These are phyloP conservation scores for Triadica sebifera DNA, from an alignment of 345 rosid genomes.

Conservation along the genomic window DNA sequence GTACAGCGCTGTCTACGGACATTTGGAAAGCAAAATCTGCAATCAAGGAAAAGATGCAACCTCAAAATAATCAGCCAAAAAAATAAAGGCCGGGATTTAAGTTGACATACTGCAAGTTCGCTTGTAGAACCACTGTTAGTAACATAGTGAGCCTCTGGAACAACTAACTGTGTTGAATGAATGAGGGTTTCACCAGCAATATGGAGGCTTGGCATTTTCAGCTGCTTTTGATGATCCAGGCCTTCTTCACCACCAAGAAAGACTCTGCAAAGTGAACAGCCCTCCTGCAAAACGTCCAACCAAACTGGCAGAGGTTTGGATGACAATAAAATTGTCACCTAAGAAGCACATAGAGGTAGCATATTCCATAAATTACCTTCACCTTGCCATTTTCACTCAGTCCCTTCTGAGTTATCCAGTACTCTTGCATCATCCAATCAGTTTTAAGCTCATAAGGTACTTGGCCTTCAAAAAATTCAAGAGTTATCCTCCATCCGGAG, in stretches of 20 bases:
- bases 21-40: neutral
- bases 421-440: slow-evolving; percentile 47
- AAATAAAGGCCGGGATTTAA: slow-evolving; percentile 11
- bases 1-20: neutral
- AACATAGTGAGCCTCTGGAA: neutral
- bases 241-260: slow-evolving; percentile 18
- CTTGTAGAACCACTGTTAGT: slow-evolving; percentile 23
- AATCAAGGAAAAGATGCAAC: neutral
- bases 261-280: slow-evolving; percentile 37
- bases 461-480: slow-evolving; percentile 36
- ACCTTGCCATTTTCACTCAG: slow-evolving; percentile 23
- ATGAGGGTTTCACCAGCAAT: neutral
- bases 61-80: slow-evolving; percentile 9
- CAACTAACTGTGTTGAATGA: neutral
- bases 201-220: neutral
- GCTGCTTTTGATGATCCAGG: slow-evolving; percentile 11
- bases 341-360: slow-evolving; percentile 1
- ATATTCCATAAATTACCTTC: slow-evolving; percentile 27
- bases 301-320: slow-evolving; percentile 24
- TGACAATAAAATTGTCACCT: slow-evolving; percentile 3
- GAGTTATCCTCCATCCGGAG: slow-evolving; percentile 46
- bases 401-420: slow-evolving; percentile 30
- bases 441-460: slow-evolving; percentile 31
- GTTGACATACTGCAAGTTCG: slow-evolving; percentile 31
- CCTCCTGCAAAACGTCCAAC: slow-evolving; percentile 41